These are phyloP conservation scores for Mycena venus DNA, from an alignment of 768 basidiomycete genomes.

Conservation along the genomic window DNA sequence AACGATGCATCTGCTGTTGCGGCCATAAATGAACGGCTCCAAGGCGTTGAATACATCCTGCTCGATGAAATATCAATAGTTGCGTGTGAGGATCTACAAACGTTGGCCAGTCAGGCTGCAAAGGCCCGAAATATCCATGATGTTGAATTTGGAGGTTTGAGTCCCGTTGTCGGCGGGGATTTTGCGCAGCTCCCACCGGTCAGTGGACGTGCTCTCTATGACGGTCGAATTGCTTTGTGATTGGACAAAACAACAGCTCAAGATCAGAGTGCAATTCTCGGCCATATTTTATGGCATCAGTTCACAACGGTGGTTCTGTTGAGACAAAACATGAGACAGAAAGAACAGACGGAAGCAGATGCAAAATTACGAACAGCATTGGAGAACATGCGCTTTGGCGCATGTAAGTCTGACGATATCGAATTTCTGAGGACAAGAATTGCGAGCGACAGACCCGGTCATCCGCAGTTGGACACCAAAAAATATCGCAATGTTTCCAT, in stretches of 20 bases:
- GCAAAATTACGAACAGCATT: slow-evolving; percentile 33
- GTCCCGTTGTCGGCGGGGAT: slow-evolving; percentile 50
- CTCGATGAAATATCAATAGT: slow-evolving; percentile 56
- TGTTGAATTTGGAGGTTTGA: slow-evolving; percentile 44
- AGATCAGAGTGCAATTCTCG: slow-evolving; percentile 36
- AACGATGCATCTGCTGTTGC: neutral
- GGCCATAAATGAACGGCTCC: neutral
- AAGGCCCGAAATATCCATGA: slow-evolving; percentile 25
- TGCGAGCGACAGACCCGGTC: slow-evolving; percentile 22
- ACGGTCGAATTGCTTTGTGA: no score
- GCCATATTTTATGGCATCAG: slow-evolving; percentile 47
- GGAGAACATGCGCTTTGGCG: no score
- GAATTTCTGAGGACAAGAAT: slow-evolving; percentile 39
- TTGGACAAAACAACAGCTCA: neutral
- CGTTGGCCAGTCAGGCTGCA: slow-evolving; percentile 37
- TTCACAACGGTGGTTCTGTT: slow-evolving; percentile 49
- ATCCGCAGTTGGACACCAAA: no score
- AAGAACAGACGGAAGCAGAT: slow-evolving; percentile 26
- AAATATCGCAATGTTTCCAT: neutral
- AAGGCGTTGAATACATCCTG: slow-evolving; percentile 48
- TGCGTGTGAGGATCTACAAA: slow-evolving; percentile 38
- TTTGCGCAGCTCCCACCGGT: no score
- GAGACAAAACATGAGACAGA: slow-evolving; percentile 48
- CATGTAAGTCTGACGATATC: slow-evolving; percentile 34
- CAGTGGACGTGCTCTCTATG: no score